Evolutionary conservation across 2,329 filamentous ascomycete genomes (phyloP).

Genomic region (Calonectria multiphialidica): DNA sequence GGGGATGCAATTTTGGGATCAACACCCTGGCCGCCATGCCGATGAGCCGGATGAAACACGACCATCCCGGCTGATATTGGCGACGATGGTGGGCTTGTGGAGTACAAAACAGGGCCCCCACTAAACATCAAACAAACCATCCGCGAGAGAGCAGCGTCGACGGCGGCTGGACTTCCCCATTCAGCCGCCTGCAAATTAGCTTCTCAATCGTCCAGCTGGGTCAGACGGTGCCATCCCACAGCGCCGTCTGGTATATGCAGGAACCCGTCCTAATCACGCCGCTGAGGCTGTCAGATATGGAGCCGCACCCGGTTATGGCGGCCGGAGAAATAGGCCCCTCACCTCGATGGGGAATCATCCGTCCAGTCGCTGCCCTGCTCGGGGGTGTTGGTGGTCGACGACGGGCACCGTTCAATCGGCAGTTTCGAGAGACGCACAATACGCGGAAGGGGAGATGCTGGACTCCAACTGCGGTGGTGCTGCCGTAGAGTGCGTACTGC

Average conservation of each 20-base stretch:
- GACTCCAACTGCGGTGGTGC: not conserved
- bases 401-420: not conserved
- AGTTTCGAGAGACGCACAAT: not conserved
- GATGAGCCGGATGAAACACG: not conserved
- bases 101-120: not conserved
- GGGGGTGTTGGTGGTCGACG: not conserved
- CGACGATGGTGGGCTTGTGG: not conserved
- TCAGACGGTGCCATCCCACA: not conserved
- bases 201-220: not conserved
- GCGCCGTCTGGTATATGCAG: not conserved
- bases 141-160: not conserved
- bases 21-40: conserved; percentile 5
- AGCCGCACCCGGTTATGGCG: conserved; percentile 7
- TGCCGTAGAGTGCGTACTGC: not conserved
- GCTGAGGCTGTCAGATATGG: not conserved
- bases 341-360: conserved; percentile 1
- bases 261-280: conserved; percentile 2
- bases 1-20: not conserved
- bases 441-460: not conserved
- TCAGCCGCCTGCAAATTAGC: not conserved
- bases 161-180: not conserved
- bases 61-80: not conserved
- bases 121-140: conserved; percentile 12
- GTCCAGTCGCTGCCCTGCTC: not conserved
- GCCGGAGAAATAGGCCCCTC: conserved; percentile 20